phyloP scores from a whole-genome alignment of 306 rosid genomes.

The Fragaria vesca region DNA sequence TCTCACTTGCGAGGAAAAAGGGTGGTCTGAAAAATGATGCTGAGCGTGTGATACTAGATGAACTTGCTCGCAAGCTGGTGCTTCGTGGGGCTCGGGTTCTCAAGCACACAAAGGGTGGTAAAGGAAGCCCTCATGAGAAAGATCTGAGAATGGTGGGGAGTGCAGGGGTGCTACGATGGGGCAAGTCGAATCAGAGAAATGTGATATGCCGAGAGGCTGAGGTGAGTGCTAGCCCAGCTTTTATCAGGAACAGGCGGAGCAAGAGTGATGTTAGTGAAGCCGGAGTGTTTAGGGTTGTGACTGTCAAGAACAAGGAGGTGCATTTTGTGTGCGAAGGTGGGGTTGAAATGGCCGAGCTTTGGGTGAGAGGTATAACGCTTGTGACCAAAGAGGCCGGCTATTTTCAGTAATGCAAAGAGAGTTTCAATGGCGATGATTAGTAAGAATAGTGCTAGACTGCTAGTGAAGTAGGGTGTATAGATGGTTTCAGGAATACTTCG shows the following conservation, averaged over 20 bases:
- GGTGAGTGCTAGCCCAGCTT: constrained; percentile 60
- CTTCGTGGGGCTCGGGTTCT: constrained; percentile 47
- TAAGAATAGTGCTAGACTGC: constrained; percentile 9
- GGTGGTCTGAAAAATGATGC: constrained; percentile 39
- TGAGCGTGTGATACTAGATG: constrained; percentile 60
- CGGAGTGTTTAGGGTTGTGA: constrained; percentile 79
- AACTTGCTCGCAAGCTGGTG: constrained; percentile 64
- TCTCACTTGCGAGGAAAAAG: constrained; percentile 56
- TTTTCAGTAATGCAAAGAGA: constrained; percentile 24
- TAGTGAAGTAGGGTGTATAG: constrained; percentile 37
- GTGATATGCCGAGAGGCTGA: constrained; percentile 63
- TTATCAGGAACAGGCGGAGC: constrained; percentile 49
- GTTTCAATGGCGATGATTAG: constrained; percentile 18
- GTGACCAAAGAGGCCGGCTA: constrained; percentile 62
- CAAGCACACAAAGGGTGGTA: constrained; percentile 85
- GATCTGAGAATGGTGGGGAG: constrained; percentile 56
- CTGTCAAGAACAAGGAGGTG: constrained; percentile 65
- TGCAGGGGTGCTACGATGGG: constrained; percentile 70
- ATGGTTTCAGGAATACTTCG: constrained; percentile 50
- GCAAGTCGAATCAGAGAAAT: constrained; percentile 63
- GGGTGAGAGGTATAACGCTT: constrained; percentile 89
- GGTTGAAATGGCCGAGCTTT: constrained; percentile 65
- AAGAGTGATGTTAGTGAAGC: constrained; percentile 61
- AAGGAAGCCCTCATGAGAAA: constrained; percentile 66
- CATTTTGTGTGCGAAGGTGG: constrained; percentile 85